phyloP scores from a whole-genome alignment of 2,329 filamentous ascomycete genomes.

The Elsinoe perseae region DNA sequence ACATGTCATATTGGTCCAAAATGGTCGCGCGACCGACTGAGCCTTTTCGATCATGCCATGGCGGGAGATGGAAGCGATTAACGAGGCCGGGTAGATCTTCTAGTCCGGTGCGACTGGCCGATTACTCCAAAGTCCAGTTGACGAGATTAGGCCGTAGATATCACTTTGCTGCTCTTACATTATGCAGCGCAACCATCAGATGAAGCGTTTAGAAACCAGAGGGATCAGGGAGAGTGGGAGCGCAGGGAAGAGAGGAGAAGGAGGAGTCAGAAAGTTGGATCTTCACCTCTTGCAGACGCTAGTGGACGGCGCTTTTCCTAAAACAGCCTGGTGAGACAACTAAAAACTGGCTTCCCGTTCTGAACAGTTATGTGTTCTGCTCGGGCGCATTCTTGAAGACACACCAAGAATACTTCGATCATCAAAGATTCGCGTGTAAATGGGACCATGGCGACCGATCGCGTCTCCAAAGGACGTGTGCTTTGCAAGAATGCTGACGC shows the following conservation, averaged over 20 bases:
- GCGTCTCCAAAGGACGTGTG: not conserved
- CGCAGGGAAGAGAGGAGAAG: conserved; percentile 6
- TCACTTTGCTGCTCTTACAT: too few relatives aligned
- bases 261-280: conserved; percentile 4
- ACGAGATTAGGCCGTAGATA: too few relatives aligned
- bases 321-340: not conserved
- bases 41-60: not conserved
- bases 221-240: not conserved
- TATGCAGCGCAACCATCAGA: too few relatives aligned
- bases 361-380: conserved; percentile 1
- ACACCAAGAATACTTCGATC: not conserved
- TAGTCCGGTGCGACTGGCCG: too few relatives aligned
- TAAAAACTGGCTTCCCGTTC: conserved; percentile 3
- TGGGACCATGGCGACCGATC: not conserved
- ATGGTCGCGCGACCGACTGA: too few relatives aligned
- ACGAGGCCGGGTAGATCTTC: not conserved
- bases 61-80: not conserved
- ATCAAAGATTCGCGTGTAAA: not conserved
- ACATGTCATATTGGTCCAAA: too few relatives aligned
- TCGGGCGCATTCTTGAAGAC: not conserved
- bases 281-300: not conserved
- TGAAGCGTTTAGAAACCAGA: not conserved
- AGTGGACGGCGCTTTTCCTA: not conserved
- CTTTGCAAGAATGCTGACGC: not conserved
- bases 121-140: too few relatives aligned